Base-by-base conservation (phyloP, 345 rosid species). In the Trapa bicornis region DNA sequence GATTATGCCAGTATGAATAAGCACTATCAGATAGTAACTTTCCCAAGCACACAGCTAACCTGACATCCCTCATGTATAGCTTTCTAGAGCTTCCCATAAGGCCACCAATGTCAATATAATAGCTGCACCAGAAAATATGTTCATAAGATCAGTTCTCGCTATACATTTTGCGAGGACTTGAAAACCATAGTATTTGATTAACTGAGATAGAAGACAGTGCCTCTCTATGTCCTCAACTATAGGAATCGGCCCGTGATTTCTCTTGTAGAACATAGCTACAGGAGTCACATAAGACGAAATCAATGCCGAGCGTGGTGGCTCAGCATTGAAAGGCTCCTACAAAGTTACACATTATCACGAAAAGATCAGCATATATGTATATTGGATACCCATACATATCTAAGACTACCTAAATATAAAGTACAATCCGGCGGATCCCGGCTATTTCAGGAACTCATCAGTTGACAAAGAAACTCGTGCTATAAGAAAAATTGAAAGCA, bases 211-310 rank as follows among this genome's bases (percentile, higher is more conserved):
- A 3, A 64, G 22, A 35, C 62, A 38, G 56, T 67, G 87, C 97
- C 89, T 88, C 37, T 81, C 79, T 13, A 87, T 72, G 73, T 90
- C 88, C 71, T 87, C 91, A 62, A 88, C 87, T 1, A 87, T 60
- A 2, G 99, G 99, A n/a, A 93, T 87, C 1, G 96, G 97, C 12
- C 97, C 98, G 75, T 90, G 98, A 73, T 87, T 93, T 70, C 99
- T 80, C 86, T 90, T 93, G 81, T 88, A 93, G 81, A 93, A 93
- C 67, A 93, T 75, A 72, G 87, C 86, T 48, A 93, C 87, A 1
- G 97, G 96, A 8, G 98, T 90, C 68, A 88, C 80, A 68, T 88
- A 90, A 68, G 95, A 86, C n/a, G 71, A 61, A 77, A 75, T 71
- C 75, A 94, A 76, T 45, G 84, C 92, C 0, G 86, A 75, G 16